Evolutionary conservation across 2,329 filamentous ascomycete genomes (phyloP), one percentile per base, ranked within the genome.

Genomic region (Ophiostoma piceae): DNA sequence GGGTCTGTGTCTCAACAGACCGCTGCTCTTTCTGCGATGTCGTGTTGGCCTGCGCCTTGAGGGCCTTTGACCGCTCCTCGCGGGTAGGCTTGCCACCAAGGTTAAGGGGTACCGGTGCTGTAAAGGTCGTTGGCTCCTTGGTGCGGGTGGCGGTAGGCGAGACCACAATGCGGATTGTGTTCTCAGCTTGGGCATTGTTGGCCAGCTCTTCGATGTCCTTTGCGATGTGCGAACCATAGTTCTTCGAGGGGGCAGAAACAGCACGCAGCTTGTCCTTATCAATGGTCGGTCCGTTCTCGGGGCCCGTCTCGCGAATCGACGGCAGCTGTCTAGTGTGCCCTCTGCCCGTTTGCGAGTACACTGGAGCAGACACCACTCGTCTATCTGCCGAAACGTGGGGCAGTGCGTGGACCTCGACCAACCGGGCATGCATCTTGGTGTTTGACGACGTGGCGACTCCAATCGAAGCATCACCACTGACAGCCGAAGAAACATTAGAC

Each of bases 311-410:
- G 22, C 80, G 79, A 57, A 87, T 86, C 0, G 83, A 81, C 2
- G 85, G 83, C 32, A 87, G 74, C 6, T 79, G 70, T 1, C 19
- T 26, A 22, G 39, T 79, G 9, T 78, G 78, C 72, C 74, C 74
- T 74, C 80, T 71, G 32, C 76, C 78, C 14, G 77, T 77, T 29
- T 82, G 79, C 7, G 78, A 78, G 67, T 84, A 82, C 1, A 79
- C 80, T 0, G 85, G 85, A 3, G 84, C 85, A 12, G 85, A 87
- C 3, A 83, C 80, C 39, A 80, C 77, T 26, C 85, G 81, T 7
- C 83, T 80, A 22, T 85, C 82, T 2, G 74, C 69, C 11, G 66
- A 19, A 4, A 51, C 57, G 14, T 35, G 29, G 2, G 66, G 64
- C 16, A 51, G 51, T 6, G 62, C 29, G 4, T 60, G 67, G 5